Evolutionary conservation across 345 rosid species (phyloP), one percentile per base, ranked within the genome.

Genomic region (Geranium brycei): DNA sequence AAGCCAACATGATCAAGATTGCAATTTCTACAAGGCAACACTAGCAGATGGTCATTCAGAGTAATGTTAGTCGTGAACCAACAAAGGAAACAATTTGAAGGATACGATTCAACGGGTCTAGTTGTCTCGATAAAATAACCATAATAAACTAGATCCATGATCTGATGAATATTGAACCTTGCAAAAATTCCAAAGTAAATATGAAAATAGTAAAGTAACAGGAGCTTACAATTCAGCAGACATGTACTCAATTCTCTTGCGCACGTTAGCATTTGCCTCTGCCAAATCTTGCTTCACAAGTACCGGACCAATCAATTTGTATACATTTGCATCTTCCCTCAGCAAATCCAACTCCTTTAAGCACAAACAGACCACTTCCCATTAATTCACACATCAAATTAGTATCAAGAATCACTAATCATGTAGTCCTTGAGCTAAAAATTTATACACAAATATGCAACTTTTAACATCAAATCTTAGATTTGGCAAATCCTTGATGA

Each of bases 251-350:
- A 92, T 92, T 75, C 98, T 74, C 80, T 92, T 92, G 67, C 91
- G 90, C 41, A 92, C 95, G 64, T 89, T 89, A 4, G 97, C 98
- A 79, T 92, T 92, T 16, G 97, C 97, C 82, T 92, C 95, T 0
- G 97, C 98, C 75, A 92, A 71, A 77, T 89, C 90, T 75, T 93
- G 99, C 83, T 90, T 90, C 82, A 90, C 99, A 17, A 93, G 89
- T 65, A 93, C 96, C 0, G 97, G 96, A 53, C 99, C 97, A 38
- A 90, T 90, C 91, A 93, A 72, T 63, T 93, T 93, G 81, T 82
- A 90, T 31, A 93, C 96, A 67, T 90, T 88, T 14, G 99, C 96
- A n/a, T 62, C 97, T 68, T 90, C 95, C 51, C 76, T 86, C 69
- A 90, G 82, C 73, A 88, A 77, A 78, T 86, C 89, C 83, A 93